Percentiles rank a stretch among this genome's conserved stretches.
phyloP scores from a whole-genome alignment of 306 rosid species.

The Vigna radiata region DNA sequence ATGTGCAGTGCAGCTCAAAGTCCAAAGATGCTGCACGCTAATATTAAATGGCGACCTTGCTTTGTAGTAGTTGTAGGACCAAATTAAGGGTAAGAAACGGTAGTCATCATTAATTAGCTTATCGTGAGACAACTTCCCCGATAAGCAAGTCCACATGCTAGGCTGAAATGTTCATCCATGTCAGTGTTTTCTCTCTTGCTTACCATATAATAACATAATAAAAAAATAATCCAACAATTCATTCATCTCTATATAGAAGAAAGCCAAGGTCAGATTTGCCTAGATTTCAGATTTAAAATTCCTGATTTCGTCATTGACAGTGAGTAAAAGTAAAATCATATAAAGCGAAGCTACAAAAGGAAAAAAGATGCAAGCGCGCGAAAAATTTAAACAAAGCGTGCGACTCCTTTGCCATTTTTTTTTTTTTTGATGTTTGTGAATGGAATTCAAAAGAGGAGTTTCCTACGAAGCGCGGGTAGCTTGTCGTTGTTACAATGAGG shows the following conservation, averaged over 20 bases:
- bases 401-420: neutral
- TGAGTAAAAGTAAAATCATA: slow-evolving; percentile 35
- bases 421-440: neutral
- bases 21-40: neutral
- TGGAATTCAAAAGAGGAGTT: slow-evolving; percentile 63
- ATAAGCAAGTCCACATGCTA: too few relatives aligned
- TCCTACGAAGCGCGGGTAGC: slow-evolving; percentile 61
- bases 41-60: neutral
- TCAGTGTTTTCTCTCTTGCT: neutral
- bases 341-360: neutral
- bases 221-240: slow-evolving; percentile 11
- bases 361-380: slow-evolving; percentile 41
- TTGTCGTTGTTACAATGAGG: slow-evolving; percentile 42
- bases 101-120: neutral
- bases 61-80: slow-evolving; percentile 2
- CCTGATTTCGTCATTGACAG: slow-evolving; percentile 41
- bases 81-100: neutral
- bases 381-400: slow-evolving; percentile 43
- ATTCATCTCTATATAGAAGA: slow-evolving; percentile 10
- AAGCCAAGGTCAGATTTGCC: slow-evolving; percentile 48
- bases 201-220: neutral
- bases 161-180: too few relatives aligned
- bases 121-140: neutral
- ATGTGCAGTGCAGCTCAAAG: neutral
- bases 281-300: slow-evolving; percentile 45